Base-by-base conservation (phyloP, 78 protist genomes). In the Dictyostelium firmibasis region DNA sequence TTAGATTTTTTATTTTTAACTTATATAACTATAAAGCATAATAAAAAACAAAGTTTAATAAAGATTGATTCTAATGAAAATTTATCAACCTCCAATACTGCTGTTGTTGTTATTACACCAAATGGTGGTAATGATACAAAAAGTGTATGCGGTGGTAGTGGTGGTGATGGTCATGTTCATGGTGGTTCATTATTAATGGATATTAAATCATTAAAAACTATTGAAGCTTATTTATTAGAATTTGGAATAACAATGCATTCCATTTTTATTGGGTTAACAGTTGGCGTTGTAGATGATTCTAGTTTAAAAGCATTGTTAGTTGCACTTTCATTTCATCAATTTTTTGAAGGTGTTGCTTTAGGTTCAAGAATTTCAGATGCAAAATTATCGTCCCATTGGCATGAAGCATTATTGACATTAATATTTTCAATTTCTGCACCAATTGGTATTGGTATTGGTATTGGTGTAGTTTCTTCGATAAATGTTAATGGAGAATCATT, bases 341-440 rank as follows among this genome's bases (percentile, higher is more conserved):
- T 83, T 43, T 91, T 91, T 85, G 97, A 95, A 38, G 97, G 97
- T 70, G 41, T 95, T 27, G 95, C 92, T 0, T 8, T 95, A 2
- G 96, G 93, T 64, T 13, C 83, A 5, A 10, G 93, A 41, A 76
- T 81, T 62, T 27, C 23, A 20, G 94, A 94, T 33, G 91, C 88
- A 33, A 79, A 69, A 41, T 25, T 62, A 35, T 31, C 27, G 1
- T 41, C 83, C 3, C 83, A 29, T 77, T 14, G 62, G 41, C 91
- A 83, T 25, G 81, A 76, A 64, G 60, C 82, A 13, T 11, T 74
- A 16, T 36, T 94, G 9, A 23, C 53, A 23, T 9, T 70, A 41
- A 60, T 95, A 36, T 95, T 87, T 70, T 50, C 93, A 16, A 31
- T 95, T 27, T 62, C 97, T 3, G 74, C 97, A 20, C 97, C 97